These are phyloP conservation scores for Pythium biforme DNA, from an alignment of 352 stramenopile species.

Conservation along the genomic window DNA sequence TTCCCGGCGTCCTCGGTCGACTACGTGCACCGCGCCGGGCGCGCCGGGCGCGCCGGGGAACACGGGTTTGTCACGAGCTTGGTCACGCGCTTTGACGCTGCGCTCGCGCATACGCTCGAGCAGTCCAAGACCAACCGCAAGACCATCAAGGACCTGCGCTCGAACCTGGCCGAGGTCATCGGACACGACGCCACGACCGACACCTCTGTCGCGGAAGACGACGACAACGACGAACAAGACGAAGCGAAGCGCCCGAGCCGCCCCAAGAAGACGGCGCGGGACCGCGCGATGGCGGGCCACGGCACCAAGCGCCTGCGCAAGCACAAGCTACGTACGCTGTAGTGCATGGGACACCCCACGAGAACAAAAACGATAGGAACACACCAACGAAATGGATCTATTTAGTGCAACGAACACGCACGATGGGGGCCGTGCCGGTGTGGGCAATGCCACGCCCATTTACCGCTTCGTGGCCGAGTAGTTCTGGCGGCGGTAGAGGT, in stretches of 20 bases:
- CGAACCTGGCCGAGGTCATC: constrained; percentile 11
- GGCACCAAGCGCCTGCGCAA: constrained; percentile 30
- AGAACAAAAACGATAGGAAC: neutral
- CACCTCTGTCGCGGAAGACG: neutral
- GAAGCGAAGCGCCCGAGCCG: neutral
- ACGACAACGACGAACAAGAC: neutral
- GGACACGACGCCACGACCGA: neutral
- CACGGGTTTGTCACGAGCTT: constrained; percentile 68
- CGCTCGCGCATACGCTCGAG: constrained; percentile 59
- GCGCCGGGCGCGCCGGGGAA: constrained; percentile 60
- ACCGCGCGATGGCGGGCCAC: constrained; percentile 17
- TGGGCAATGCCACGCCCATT: neutral
- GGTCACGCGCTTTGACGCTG: constrained; percentile 70
- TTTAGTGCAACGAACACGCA: neutral
- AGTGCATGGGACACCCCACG: no score
- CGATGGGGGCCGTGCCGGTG: neutral
- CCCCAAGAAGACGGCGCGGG: neutral
- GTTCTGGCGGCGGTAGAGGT: constrained; percentile 61
- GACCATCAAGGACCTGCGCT: constrained; percentile 53
- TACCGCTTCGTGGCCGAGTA: constrained; percentile 20
- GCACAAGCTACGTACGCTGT: constrained; percentile 31
- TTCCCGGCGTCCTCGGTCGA: constrained; percentile 91
- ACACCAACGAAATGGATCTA: constrained; percentile 9
- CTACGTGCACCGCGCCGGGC: constrained; percentile 91
- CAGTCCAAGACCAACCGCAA: constrained; percentile 61